These are phyloP conservation scores for Hymenotorrendiella dingleyae DNA, from an alignment of 2,329 filamentous ascomycete genomes.

Conservation along the genomic window DNA sequence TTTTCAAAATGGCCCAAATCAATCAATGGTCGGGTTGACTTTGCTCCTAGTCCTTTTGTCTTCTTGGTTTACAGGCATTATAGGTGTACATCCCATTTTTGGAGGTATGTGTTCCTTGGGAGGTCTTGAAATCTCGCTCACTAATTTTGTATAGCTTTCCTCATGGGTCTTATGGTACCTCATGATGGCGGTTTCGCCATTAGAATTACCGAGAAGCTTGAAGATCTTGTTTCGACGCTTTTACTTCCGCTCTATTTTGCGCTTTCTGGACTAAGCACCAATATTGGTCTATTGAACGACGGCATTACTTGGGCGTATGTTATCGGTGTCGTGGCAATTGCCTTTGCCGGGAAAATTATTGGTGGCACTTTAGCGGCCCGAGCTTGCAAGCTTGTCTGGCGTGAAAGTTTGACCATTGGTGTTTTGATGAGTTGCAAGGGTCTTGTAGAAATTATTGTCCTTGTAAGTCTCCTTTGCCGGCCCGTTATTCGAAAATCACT, in stretches of 20 bases:
- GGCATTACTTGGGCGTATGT: constrained; percentile 89
- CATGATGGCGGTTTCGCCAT: constrained; percentile 88
- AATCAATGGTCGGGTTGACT: constrained; percentile 77
- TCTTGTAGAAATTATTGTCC: constrained; percentile 88
- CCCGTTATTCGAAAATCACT: too few species aligned
- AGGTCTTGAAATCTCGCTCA: background rate
- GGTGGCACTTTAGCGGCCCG: constrained; percentile 77
- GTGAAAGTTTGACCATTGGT: constrained; percentile 83
- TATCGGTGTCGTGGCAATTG: constrained; percentile 71
- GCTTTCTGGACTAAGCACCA: constrained; percentile 80
- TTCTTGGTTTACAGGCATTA: constrained; percentile 82
- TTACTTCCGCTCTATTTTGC: constrained; percentile 93
- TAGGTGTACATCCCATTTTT: constrained; percentile 92
- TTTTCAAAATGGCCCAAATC: constrained; percentile 81
- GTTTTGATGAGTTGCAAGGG: constrained; percentile 96
- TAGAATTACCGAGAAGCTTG: constrained; percentile 87
- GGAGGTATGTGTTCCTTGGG: constrained; percentile 38
- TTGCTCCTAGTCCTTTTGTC: constrained; percentile 72
- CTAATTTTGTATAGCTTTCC: constrained; percentile 52
- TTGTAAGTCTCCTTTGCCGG: constrained; percentile 58
- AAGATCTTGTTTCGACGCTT: constrained; percentile 78
- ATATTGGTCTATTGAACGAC: constrained; percentile 75
- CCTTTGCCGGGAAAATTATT: constrained; percentile 78
- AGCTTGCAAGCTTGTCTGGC: constrained; percentile 74
- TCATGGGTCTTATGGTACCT: constrained; percentile 83